Conservation (phyloP, 2,329 filamentous ascomycete genomes). For the Apiospora marii region DNA sequence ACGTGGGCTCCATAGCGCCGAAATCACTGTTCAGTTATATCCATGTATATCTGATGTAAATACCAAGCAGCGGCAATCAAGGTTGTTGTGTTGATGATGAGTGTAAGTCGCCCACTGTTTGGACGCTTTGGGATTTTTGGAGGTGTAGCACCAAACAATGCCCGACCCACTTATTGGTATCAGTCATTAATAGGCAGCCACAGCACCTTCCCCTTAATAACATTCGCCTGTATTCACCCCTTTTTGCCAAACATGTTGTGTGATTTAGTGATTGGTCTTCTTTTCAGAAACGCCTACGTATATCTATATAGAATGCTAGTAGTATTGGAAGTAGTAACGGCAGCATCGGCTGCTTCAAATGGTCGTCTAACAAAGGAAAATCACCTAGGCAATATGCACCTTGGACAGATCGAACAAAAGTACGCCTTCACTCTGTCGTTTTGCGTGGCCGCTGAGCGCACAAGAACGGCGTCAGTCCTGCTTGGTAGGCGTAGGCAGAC, state of each 20-base stretch:
- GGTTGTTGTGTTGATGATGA: not conserved
- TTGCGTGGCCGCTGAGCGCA: not conserved
- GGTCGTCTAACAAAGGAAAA: not conserved
- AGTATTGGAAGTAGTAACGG: not conserved
- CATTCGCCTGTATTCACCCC: not conserved
- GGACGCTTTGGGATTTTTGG: conserved; percentile 8
- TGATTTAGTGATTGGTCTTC: not conserved
- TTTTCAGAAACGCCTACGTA: not conserved
- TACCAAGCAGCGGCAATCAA: too few species aligned
- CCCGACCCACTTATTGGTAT: not conserved
- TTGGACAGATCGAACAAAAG: not conserved
- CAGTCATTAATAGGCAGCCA: conserved; percentile 10
- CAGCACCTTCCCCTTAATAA: not conserved
- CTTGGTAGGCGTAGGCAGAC: conserved; percentile 18
- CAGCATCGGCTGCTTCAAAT: conserved; percentile 7
- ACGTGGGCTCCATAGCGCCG: conserved; percentile 36
- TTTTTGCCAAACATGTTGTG: not conserved
- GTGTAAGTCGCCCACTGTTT: not conserved
- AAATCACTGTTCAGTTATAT: not conserved
- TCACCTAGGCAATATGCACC: not conserved
- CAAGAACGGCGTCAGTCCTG: not conserved
- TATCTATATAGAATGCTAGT: not conserved
- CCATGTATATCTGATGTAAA: not conserved
- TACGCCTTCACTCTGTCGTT: not conserved
- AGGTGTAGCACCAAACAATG: not conserved